Evolutionary conservation across 108 stramenopile genomes (phyloP).

Genomic region (Cyclostephanos invisitatus): DNA sequence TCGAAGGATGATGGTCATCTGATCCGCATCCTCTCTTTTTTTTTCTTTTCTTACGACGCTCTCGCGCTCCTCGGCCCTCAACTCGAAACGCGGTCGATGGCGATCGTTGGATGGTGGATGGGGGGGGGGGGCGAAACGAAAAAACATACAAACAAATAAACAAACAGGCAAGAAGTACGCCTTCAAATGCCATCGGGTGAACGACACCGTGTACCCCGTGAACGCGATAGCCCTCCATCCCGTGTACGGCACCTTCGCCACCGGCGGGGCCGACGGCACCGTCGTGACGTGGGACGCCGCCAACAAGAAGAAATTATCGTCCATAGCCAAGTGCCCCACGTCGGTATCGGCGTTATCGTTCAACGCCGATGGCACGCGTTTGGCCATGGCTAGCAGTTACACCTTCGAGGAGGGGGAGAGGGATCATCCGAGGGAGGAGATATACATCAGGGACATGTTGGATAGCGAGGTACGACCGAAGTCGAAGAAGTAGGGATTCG

Average conservation of each 20-base stretch:
- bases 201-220: conserved; percentile 94
- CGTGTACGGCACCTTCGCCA: conserved; percentile 82
- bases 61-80: too few relatives aligned
- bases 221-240: conserved; percentile 97
- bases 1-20: too few relatives aligned
- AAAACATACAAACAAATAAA: not conserved
- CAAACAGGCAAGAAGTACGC: conserved; percentile 74
- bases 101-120: too few relatives aligned
- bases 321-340: conserved; percentile 74
- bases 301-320: conserved; percentile 81
- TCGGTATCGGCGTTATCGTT: conserved; percentile 90
- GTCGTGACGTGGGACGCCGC: conserved; percentile 94
- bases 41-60: too few relatives aligned
- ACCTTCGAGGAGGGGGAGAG: conserved; percentile 98
- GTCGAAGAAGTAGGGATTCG: conserved; percentile 13
- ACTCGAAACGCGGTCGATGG: too few relatives aligned
- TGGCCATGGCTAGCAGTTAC: conserved; percentile 94
- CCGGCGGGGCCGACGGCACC: conserved; percentile 90
- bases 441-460: conserved; percentile 76
- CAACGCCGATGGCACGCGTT: conserved; percentile 69
- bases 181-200: conserved; percentile 97
- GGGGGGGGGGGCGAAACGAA: too few relatives aligned
- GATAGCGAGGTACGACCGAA: conserved; percentile 62
- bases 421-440: conserved; percentile 89
- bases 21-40: too few relatives aligned